Evolutionary conservation across 1,284 basidiomycete species (phyloP), one percentile per base, ranked within the genome.

Genomic region (Sporisorium reilianum): DNA sequence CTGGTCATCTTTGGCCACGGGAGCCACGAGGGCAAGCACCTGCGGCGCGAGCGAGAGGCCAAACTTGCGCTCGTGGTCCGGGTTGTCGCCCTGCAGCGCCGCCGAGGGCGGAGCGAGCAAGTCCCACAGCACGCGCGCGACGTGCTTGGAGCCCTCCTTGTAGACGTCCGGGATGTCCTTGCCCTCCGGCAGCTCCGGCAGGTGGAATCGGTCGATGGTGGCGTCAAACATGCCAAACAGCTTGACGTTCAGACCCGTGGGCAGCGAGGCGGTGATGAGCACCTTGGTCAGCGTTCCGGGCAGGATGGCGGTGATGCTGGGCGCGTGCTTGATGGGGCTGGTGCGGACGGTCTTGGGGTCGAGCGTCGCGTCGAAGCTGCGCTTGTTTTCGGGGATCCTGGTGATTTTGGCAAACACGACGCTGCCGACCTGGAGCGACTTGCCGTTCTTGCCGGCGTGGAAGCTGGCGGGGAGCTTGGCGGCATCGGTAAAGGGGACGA

Each of bases 171-270:
- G 56, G n/a, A 71, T 71, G 30, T 75, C 86, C 48, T 81, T 80
- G 46, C 74, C 80, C 42, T 70, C 66, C 5, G 75, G 67, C 30
- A 81, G 49, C 45, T 62, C 56, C 3, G 87, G 88, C 22, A 98
- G 86, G 85, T 99, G 95, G 68, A 91, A 89, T 45, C 90, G 87
- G 82, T 97, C 95, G 54, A 95, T 89, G 0, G 94, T 96, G 30
- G 94, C 96, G 53, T 94, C 91, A 85, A 95, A 98, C 86, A 93
- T 96, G 2, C 95, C 96, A 32, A 95, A 89, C 22, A 98, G 88
- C 86, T 96, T 95, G 51, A 99, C 87, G 81, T 93, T 93, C 55
- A 99, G 87, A 25, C 97, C 97, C 22, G 88, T 88, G 18, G 91
- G 88, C 40, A 91, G 87, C n/a, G 92, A 88, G 9, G 90, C 90